phyloP scores from a whole-genome alignment of 2,329 filamentous ascomycete genomes.

The Botrytis galanthina region DNA sequence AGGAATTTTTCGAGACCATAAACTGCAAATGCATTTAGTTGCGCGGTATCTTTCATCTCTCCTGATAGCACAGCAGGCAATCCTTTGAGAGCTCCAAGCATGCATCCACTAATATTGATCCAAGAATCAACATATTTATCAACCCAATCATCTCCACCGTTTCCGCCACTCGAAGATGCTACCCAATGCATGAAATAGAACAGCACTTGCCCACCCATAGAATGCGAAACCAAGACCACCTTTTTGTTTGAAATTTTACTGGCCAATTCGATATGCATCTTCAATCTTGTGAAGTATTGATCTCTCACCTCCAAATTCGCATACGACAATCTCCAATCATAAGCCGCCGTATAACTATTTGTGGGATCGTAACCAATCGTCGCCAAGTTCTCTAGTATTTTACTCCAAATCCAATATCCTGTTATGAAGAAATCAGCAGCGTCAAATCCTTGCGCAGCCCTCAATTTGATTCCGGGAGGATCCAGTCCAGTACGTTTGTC shows the following conservation, averaged over 20 bases:
- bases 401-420: constrained; percentile 91
- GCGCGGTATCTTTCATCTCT: constrained; percentile 97
- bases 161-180: constrained; percentile 72
- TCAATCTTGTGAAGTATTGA: constrained; percentile 89
- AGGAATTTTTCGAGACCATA: constrained; percentile 97
- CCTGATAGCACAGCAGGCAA: constrained; percentile 87
- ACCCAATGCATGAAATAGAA: constrained; percentile 82
- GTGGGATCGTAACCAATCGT: constrained; percentile 93
- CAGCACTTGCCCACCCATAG: constrained; percentile 94
- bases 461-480: constrained; percentile 80
- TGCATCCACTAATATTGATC: constrained; percentile 98
- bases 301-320: constrained; percentile 85
- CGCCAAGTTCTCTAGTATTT: constrained; percentile 94
- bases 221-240: constrained; percentile 84
- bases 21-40: constrained; percentile 93
- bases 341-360: constrained; percentile 65
- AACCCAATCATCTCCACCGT: constrained; percentile 84
- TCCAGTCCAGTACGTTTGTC: constrained; percentile 90
- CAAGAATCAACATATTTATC: constrained; percentile 86
- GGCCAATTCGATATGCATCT: constrained; percentile 84
- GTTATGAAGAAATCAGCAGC: constrained; percentile 93
- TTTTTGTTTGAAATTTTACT: constrained; percentile 73
- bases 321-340: constrained; percentile 94
- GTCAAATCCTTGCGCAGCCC: constrained; percentile 94
- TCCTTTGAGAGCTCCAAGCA: constrained; percentile 92